Percentiles rank a stretch among this genome's conserved stretches.
phyloP scores from a whole-genome alignment of 345 rosid genomes.

The Populus simonii region DNA sequence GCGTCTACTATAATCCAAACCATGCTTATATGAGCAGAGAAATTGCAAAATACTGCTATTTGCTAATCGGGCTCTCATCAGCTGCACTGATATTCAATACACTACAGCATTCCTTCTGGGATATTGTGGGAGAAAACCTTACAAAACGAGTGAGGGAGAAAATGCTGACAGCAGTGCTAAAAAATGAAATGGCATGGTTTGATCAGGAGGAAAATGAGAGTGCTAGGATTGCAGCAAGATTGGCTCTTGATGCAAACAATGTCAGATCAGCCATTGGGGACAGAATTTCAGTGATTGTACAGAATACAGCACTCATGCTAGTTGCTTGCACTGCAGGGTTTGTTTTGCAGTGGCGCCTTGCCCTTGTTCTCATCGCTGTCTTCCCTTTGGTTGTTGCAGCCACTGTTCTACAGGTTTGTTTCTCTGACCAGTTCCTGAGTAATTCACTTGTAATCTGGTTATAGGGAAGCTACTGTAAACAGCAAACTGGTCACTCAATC shows the following conservation, averaged over 20 bases:
- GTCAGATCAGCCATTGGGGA: constrained; percentile 98
- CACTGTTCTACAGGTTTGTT: constrained; percentile 84
- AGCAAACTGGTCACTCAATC: background rate
- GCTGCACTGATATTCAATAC: constrained; percentile 92
- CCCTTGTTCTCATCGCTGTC: constrained; percentile 88
- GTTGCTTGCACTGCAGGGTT: constrained; percentile 98
- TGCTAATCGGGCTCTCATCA: constrained; percentile 88
- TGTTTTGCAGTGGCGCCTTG: constrained; percentile 97
- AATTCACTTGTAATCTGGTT: background rate
- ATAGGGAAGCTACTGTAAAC: background rate
- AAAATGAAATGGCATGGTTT: constrained; percentile 97
- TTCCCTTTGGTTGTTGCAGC: constrained; percentile 99
- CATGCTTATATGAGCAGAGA: constrained; percentile 83
- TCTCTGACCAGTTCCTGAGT: constrained; percentile 8
- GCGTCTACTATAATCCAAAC: constrained; percentile 82
- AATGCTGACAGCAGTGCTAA: constrained; percentile 81
- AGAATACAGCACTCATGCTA: constrained; percentile 89
- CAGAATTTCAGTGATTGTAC: constrained; percentile 89
- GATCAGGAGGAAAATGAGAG: constrained; percentile 98
- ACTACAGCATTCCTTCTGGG: constrained; percentile 96
- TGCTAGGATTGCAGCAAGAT: constrained; percentile 80
- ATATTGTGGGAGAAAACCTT: constrained; percentile 94
- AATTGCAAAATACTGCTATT: constrained; percentile 84
- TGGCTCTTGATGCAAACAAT: constrained; percentile 94
- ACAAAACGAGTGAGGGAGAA: constrained; percentile 94